phyloP scores from a whole-genome alignment of 148 eudicot species.

The Salicornia ramosissima region DNA sequence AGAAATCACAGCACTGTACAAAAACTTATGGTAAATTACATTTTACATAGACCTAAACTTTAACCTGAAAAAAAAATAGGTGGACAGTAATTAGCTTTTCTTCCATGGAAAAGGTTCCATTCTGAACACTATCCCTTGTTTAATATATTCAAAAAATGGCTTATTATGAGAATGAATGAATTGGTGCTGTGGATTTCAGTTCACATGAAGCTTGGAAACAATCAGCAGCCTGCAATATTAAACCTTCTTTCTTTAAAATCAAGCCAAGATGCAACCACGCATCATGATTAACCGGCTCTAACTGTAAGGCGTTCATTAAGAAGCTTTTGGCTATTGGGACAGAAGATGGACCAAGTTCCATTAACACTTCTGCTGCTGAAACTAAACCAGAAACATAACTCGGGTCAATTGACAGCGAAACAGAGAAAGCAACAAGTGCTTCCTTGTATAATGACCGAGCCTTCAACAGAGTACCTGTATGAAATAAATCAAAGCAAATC shows the following conservation, averaged over 20 bases:
- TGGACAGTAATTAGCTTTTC: not conserved
- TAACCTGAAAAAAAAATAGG: not conserved
- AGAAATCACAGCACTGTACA: constrained; percentile 16
- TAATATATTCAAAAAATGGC: not conserved
- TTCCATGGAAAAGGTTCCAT: not conserved
- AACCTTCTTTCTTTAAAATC: constrained; percentile 71
- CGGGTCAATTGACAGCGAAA: constrained; percentile 68
- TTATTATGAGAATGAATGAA: constrained; percentile 31
- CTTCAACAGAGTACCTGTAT: constrained; percentile 47
- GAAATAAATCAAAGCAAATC: not conserved
- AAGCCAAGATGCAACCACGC: constrained; percentile 81
- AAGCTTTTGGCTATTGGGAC: constrained; percentile 69
- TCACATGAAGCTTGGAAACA: constrained; percentile 91
- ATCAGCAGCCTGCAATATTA: constrained; percentile 68
- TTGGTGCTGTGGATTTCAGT: constrained; percentile 72
- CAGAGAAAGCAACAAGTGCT: constrained; percentile 56
- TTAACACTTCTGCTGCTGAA: constrained; percentile 51
- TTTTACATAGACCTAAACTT: not conserved
- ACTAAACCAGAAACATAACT: constrained; percentile 67
- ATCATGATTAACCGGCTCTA: constrained; percentile 65
- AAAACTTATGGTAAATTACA: constrained; percentile 5
- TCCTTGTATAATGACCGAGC: constrained; percentile 46
- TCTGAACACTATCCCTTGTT: not conserved
- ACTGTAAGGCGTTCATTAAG: constrained; percentile 65
- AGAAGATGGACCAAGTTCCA: constrained; percentile 39